These are phyloP conservation scores for Fagus crenata DNA, from an alignment of 306 rosid genomes.

Conservation along the genomic window DNA sequence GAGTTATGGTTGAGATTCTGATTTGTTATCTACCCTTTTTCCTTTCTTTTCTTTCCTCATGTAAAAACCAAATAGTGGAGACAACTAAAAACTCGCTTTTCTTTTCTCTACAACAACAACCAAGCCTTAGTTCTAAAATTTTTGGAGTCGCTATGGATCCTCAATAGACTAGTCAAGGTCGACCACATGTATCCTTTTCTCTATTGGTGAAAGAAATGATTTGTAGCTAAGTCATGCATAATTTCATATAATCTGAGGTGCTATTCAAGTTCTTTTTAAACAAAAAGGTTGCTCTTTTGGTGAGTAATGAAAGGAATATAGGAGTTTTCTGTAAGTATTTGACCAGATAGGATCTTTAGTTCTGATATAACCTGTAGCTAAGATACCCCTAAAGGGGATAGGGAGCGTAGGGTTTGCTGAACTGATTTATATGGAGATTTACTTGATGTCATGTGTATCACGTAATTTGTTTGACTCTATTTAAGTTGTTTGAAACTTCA, in stretches of 20 bases:
- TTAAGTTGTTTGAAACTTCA: not conserved
- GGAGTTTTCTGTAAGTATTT: not conserved
- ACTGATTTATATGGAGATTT: not conserved
- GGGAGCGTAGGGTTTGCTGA: not conserved
- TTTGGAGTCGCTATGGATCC: too few relatives aligned
- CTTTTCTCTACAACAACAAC: not conserved
- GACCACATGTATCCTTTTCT: not conserved
- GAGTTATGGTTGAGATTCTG: not conserved
- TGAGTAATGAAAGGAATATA: not conserved
- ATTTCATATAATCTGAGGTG: not conserved
- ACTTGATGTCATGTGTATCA: not conserved
- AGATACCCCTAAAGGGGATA: not conserved
- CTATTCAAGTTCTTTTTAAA: not conserved
- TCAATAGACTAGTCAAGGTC: too few relatives aligned
- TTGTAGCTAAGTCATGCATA: not conserved
- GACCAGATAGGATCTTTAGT: not conserved
- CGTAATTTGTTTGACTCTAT: not conserved
- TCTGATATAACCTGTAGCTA: not conserved
- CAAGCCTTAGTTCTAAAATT: too few relatives aligned
- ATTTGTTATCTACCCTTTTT: not conserved
- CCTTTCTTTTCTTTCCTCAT: not conserved
- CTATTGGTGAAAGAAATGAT: not conserved
- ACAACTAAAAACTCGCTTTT: not conserved
- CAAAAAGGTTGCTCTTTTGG: not conserved
- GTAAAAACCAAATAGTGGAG: not conserved